These are phyloP conservation scores for Ganoderma meredithae DNA, from an alignment of 1,284 basidiomycete species.

Conservation along the genomic window DNA sequence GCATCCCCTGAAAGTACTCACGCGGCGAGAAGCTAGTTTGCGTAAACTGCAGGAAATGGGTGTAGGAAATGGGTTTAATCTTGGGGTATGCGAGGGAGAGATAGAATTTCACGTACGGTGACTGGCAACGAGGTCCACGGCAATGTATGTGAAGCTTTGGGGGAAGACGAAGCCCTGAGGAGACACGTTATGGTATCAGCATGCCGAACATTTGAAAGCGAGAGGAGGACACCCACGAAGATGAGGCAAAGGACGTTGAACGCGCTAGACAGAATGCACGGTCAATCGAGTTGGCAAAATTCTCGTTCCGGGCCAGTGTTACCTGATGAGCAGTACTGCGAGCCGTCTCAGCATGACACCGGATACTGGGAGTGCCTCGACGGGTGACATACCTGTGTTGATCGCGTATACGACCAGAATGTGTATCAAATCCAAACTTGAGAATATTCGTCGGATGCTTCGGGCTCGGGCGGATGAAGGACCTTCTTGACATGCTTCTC, in stretches of 20 bases:
- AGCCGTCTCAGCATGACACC: background rate
- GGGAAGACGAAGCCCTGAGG: background rate
- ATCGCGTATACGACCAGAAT: constrained; percentile 20
- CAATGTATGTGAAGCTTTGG: background rate
- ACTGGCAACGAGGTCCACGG: background rate
- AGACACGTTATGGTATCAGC: background rate
- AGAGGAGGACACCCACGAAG: background rate
- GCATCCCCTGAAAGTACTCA: background rate
- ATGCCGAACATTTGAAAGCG: background rate
- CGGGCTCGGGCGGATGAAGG: background rate
- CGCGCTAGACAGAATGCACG: background rate
- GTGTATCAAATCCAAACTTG: constrained; percentile 13
- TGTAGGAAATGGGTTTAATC: background rate
- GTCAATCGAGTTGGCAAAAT: background rate
- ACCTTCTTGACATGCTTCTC: background rate
- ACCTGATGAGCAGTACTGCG: background rate
- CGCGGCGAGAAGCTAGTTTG: background rate
- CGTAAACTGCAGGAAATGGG: background rate
- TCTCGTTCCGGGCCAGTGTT: background rate
- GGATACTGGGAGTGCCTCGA: background rate
- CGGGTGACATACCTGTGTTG: constrained; percentile 13
- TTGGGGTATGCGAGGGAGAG: background rate
- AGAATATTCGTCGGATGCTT: background rate
- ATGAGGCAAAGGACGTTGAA: background rate
- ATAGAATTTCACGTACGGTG: background rate